phyloP scores from a whole-genome alignment of 768 basidiomycete species.

The Amanita inopinata region DNA sequence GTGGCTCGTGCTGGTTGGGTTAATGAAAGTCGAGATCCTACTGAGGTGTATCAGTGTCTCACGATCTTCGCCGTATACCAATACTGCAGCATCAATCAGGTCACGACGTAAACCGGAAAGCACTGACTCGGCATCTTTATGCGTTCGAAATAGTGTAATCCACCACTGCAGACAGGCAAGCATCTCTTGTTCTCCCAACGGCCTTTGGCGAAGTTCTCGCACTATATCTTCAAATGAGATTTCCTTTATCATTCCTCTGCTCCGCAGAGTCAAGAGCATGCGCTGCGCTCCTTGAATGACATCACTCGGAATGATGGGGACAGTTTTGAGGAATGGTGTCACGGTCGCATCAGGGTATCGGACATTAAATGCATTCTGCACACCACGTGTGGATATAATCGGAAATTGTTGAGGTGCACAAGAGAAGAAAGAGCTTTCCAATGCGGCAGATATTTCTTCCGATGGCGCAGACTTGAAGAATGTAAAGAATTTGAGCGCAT shows the following conservation, averaged over 20 bases:
- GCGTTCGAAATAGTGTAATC: slow-evolving; percentile 33
- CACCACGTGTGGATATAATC: slow-evolving; percentile 67
- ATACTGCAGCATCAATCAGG: slow-evolving; percentile 63
- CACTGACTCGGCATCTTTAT: slow-evolving; percentile 23
- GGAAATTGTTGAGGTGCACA: slow-evolving; percentile 49
- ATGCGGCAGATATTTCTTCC: slow-evolving; percentile 54
- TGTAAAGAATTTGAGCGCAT: slow-evolving; percentile 83
- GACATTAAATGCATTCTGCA: slow-evolving; percentile 55
- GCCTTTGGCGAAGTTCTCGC: slow-evolving; percentile 58
- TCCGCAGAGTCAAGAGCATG: slow-evolving; percentile 54
- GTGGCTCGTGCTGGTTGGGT: slow-evolving; percentile 42
- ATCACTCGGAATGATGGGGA: slow-evolving; percentile 64
- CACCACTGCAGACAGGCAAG: slow-evolving; percentile 87
- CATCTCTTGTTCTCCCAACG: slow-evolving; percentile 65
- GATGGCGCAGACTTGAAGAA: slow-evolving; percentile 86
- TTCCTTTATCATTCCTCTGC: slow-evolving; percentile 54
- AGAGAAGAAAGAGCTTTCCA: slow-evolving; percentile 74
- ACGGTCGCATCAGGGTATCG: slow-evolving; percentile 68
- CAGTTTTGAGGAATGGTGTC: slow-evolving; percentile 61
- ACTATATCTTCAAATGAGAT: slow-evolving; percentile 82
- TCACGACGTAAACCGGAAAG: slow-evolving; percentile 41
- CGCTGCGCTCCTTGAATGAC: slow-evolving; percentile 44
- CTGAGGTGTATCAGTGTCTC: slow-evolving; percentile 61
- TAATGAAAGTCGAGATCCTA: slow-evolving; percentile 63
- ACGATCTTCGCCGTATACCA: slow-evolving; percentile 31